Conservation (phyloP, 805 yeast genomes). For the Lipomyces starkeyi region DNA sequence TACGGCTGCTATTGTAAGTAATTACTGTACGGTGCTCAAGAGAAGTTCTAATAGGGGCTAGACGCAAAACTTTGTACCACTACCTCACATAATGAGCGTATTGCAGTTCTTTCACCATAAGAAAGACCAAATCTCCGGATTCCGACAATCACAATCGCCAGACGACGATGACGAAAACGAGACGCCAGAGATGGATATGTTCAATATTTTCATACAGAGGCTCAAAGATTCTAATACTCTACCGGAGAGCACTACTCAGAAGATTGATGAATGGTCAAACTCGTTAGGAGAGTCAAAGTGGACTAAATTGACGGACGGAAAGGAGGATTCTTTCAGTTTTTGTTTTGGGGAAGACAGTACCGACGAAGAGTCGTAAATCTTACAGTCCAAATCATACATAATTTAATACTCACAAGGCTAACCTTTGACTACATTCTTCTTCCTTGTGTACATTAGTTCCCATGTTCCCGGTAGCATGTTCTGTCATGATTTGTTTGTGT, state of each 20-base stretch:
- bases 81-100: constrained; percentile 60
- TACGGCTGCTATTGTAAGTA: constrained; percentile 65
- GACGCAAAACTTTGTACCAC: constrained; percentile 87
- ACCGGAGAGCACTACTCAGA: constrained; percentile 41
- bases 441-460: constrained; percentile 5
- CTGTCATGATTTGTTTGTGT: constrained; percentile 41
- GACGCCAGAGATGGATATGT: constrained; percentile 46
- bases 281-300: constrained; percentile 53
- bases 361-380: neutral
- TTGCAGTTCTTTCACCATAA: constrained; percentile 71
- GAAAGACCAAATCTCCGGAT: constrained; percentile 78
- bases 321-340: constrained; percentile 49
- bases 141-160: constrained; percentile 42
- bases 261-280: constrained; percentile 37
- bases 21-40: neutral
- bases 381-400: neutral
- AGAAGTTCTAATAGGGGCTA: neutral
- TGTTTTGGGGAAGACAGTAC: constrained; percentile 36
- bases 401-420: neutral
- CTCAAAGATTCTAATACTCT: constrained; percentile 39
- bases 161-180: constrained; percentile 46
- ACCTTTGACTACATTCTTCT: neutral
- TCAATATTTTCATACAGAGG: constrained; percentile 48
- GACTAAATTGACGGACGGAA: constrained; percentile 52
- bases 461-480: neutral